Evolutionary conservation across 2,329 filamentous ascomycete species (phyloP), one percentile per base, ranked within the genome.

Genomic region (Monilinia vaccinii-corymbosi): DNA sequence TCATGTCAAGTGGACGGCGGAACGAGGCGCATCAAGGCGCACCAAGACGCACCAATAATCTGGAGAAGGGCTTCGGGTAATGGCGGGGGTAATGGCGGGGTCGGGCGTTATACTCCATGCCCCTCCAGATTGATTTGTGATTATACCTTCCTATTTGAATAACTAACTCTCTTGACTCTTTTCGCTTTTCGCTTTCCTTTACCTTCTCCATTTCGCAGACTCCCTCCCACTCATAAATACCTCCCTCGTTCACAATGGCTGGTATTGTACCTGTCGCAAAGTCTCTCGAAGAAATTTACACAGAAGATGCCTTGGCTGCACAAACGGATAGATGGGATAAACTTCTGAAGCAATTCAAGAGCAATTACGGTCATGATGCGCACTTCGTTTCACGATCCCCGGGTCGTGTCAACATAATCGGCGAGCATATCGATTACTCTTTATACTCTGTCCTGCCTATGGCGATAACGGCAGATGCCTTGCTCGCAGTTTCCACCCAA

Each of bases 341-440:
- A 47, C 80, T 97, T 47, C 77, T 93, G 46, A 76, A 81, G 56
- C 80, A 81, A 66, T 97, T 97, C 75, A 78, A 85, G 66, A 75
- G 81, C 61, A 77, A 76, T 46, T 96, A 93, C 75, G 86, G 84
- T 67, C 80, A 83, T 56, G 76, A 80, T 18, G 85, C 92, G 44
- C 81, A 88, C 61, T 97, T 96, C 70, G 84, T 97, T 23, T 84
- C 93, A 11, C 86, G 94, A 64, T 96, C 92, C 59, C 94, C 94
- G 1, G 94, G 94, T 62, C 84, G 94, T 66, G 94, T 99, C 66
- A 97, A 97, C 77, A 94, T 99, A 71, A 97, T 99, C 72, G 94
- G 94, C 74, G 94, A 99, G 80, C 94, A 99, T 77, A 96, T 99
- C 70, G 94, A 99, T 78, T 99, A 99, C 77, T 96, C 91, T 16